A percentile compares a stretch with the other conserved stretches of the same genome.
These are phyloP conservation scores for Calonectria montana DNA, from an alignment of 2,329 filamentous ascomycete genomes.

Conservation along the genomic window DNA sequence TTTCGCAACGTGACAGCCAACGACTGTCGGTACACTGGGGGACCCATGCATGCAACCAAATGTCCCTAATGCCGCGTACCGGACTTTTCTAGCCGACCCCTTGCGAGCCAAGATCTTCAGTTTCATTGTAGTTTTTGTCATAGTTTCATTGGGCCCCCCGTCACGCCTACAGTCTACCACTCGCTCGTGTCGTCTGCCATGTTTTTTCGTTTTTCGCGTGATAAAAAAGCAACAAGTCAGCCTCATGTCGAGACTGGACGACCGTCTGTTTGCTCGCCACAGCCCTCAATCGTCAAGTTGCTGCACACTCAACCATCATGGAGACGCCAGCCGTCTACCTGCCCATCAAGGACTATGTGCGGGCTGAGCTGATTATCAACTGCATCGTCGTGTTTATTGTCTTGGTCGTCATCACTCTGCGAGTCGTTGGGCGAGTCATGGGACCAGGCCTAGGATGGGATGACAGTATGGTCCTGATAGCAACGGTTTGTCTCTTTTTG, in stretches of 20 bases:
- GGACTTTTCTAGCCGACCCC: not conserved
- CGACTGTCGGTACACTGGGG: not conserved
- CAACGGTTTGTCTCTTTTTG: slow-evolving; percentile 31
- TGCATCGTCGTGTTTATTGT: slow-evolving; percentile 46
- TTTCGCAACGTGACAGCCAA: slow-evolving; percentile 9
- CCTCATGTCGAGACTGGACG: not conserved
- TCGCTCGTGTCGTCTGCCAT: not conserved
- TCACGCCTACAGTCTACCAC: not conserved
- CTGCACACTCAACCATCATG: slow-evolving; percentile 15
- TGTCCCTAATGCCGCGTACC: not conserved
- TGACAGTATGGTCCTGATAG: slow-evolving; percentile 44
- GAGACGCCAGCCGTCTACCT: slow-evolving; percentile 27
- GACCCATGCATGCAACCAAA: slow-evolving; percentile 6
- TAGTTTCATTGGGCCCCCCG: slow-evolving; percentile 8
- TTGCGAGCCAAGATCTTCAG: slow-evolving; percentile 12
- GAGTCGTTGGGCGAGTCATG: slow-evolving; percentile 42
- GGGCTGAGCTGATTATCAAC: slow-evolving; percentile 45
- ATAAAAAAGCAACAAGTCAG: not conserved
- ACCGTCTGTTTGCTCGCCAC: not conserved
- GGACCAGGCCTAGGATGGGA: slow-evolving; percentile 49
- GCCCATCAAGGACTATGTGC: slow-evolving; percentile 39
- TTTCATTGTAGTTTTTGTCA: slow-evolving; percentile 18
- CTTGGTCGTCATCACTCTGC: slow-evolving; percentile 40
- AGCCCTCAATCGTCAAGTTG: not conserved
- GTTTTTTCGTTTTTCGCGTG: not conserved